Conservation (phyloP, 106 monocot species). For the Cymbidium sinense region DNA sequence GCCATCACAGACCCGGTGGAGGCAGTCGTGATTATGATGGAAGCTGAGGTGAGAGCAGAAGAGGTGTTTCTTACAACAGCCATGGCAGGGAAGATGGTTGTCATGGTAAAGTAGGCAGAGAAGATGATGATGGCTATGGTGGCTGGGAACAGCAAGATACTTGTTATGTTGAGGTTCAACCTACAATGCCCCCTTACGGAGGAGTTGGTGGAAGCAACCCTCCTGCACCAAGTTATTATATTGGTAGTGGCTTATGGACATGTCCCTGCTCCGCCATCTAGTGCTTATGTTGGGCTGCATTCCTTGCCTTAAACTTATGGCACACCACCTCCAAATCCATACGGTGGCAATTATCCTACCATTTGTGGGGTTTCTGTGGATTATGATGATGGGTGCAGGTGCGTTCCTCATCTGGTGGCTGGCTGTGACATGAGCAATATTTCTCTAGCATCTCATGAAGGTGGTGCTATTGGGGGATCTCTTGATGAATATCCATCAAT, state of each 20-base stretch:
- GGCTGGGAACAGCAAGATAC: constrained; percentile 30
- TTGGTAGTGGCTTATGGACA: constrained; percentile 44
- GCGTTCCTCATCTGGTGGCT: constrained; percentile 17
- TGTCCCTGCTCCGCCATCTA: constrained; percentile 39
- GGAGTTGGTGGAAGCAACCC: constrained; percentile 35
- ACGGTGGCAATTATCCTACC: constrained; percentile 23
- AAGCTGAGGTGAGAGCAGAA: no score
- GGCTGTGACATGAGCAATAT: constrained; percentile 14
- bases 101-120: constrained; percentile 21
- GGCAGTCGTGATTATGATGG: constrained; percentile 9
- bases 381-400: constrained; percentile 59
- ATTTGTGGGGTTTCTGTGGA: not conserved
- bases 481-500: constrained; percentile 28
- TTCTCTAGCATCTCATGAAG: constrained; percentile 13
- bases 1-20: constrained; percentile 17
- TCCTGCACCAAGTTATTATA: constrained; percentile 38
- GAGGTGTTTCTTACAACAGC: no score
- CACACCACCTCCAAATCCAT: constrained; percentile 41
- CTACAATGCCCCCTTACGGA: constrained; percentile 29
- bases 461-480: constrained; percentile 39
- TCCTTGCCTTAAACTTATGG: constrained; percentile 59
- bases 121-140: constrained; percentile 25
- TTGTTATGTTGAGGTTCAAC: constrained; percentile 56
- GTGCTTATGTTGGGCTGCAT: constrained; percentile 36
- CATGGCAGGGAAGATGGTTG: no score